Evolutionary conservation across 805 yeast species (phyloP).

Genomic region (Tetrapisispora nanseiensis): DNA sequence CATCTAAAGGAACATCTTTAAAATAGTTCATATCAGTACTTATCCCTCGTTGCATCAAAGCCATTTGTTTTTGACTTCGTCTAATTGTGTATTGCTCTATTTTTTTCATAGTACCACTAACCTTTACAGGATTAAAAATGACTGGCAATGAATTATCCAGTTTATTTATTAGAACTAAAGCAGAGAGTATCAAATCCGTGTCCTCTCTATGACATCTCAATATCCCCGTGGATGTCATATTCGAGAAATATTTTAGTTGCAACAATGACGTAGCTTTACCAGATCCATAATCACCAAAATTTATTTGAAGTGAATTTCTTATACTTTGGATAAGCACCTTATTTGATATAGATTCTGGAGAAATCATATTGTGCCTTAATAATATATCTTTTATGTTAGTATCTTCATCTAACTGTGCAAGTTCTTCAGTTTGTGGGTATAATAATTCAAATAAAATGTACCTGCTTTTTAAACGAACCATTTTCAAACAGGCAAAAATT

Average conservation of each 20-base stretch:
- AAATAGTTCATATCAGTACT: constrained; percentile 8
- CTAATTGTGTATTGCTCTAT: constrained; percentile 62
- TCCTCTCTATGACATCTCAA: constrained; percentile 64
- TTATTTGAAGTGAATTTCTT: constrained; percentile 44
- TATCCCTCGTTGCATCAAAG: constrained; percentile 9
- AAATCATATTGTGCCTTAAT: constrained; percentile 40
- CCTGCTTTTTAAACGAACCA: constrained; percentile 86
- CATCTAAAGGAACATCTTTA: constrained; percentile 10
- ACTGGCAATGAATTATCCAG: constrained; percentile 40
- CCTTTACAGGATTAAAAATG: constrained; percentile 52
- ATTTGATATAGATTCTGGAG: constrained; percentile 40
- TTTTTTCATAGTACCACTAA: constrained; percentile 82
- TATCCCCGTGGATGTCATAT: constrained; percentile 75
- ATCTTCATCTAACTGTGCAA: constrained; percentile 4
- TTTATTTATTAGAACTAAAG: constrained; percentile 46
- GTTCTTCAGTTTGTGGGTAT: constrained; percentile 41
- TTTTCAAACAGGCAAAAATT: constrained; percentile 18
- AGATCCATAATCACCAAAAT: constrained; percentile 72
- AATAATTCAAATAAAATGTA: constrained; percentile 74
- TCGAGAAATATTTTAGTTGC: constrained; percentile 69
- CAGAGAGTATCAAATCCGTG: constrained; percentile 52
- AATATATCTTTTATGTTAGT: constrained; percentile 18
- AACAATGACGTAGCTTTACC: constrained; percentile 54
- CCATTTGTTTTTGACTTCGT: constrained; percentile 26
- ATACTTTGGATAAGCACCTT: constrained; percentile 45